These are phyloP conservation scores for Fusarium liriodendri DNA, from an alignment of 2,329 filamentous ascomycete genomes.

Conservation along the genomic window DNA sequence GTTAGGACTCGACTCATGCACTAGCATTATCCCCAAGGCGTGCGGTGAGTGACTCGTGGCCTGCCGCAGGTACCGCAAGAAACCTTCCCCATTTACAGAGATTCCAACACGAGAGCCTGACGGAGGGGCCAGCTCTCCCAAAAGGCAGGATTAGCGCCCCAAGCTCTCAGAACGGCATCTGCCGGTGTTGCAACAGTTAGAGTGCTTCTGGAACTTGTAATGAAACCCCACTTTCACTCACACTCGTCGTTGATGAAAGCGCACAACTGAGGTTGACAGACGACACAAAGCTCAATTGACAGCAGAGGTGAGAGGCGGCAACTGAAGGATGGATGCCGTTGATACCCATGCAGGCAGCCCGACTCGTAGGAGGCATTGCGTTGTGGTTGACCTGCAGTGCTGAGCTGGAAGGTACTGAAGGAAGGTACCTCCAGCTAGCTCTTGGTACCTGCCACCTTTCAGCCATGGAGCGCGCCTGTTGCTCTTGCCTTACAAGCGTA, in stretches of 20 bases:
- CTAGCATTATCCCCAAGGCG: not conserved
- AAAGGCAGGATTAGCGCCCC: not conserved
- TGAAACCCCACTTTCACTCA: not conserved
- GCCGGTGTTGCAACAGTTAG: conserved; percentile 1
- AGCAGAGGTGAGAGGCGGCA: not conserved
- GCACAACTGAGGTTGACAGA: not conserved
- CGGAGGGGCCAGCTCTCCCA: not conserved
- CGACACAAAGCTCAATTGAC: not conserved
- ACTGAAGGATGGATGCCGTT: not conserved
- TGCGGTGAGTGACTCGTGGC: conserved; percentile 1
- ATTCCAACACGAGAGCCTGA: not conserved
- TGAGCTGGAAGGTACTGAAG: not conserved
- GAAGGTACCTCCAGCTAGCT: not conserved
- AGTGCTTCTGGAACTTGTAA: conserved; percentile 2
- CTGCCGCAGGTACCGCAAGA: conserved; percentile 15
- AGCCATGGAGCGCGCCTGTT: not conserved
- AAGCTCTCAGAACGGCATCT: not conserved
- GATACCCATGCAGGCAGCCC: not conserved
- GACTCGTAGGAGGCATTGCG: not conserved
- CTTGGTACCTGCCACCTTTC: not conserved
- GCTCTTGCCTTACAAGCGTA: not conserved
- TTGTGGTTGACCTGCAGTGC: not conserved
- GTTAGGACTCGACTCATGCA: not conserved
- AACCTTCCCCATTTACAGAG: not conserved
- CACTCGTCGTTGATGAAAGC: not conserved